Conservation (phyloP, 257 asterid genomes). For the Solanum ahanhuiri region DNA sequence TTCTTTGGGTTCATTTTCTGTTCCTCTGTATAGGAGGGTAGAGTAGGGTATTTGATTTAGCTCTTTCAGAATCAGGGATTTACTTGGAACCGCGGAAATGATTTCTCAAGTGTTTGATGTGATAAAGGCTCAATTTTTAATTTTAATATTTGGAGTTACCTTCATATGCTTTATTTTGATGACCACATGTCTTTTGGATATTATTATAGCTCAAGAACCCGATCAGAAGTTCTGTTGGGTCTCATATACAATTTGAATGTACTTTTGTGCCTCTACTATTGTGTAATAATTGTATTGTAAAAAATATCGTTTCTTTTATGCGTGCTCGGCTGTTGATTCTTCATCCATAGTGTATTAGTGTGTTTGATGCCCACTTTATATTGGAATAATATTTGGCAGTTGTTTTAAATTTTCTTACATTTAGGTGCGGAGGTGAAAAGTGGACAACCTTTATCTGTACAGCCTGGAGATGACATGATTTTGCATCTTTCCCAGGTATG, state of each 20-base stretch:
- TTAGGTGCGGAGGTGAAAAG: conserved; percentile 11
- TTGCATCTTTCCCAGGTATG: conserved; percentile 12
- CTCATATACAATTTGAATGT: not conserved
- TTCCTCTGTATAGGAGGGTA: not conserved
- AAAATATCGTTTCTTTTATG: not conserved
- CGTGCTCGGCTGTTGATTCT: not conserved
- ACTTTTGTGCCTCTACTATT: not conserved
- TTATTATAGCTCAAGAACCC: not conserved
- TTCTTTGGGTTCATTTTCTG: not conserved
- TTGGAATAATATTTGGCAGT: not conserved
- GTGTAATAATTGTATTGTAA: not conserved
- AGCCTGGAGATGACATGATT: not conserved
- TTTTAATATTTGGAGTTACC: not conserved
- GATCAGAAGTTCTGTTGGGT: not conserved
- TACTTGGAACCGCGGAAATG: not conserved
- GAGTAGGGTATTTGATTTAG: not conserved
- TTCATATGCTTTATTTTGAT: not conserved
- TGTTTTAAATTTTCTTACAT: not conserved
- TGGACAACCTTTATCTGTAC: conserved; percentile 2
- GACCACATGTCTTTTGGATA: not conserved
- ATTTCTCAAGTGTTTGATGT: not conserved
- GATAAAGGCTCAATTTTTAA: not conserved
- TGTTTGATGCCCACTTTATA: not conserved
- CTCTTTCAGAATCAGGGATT: not conserved
- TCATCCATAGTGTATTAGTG: not conserved